Evolutionary conservation across 2,329 filamentous ascomycete genomes (phyloP).

Genomic region (Diaporthe sp.): DNA sequence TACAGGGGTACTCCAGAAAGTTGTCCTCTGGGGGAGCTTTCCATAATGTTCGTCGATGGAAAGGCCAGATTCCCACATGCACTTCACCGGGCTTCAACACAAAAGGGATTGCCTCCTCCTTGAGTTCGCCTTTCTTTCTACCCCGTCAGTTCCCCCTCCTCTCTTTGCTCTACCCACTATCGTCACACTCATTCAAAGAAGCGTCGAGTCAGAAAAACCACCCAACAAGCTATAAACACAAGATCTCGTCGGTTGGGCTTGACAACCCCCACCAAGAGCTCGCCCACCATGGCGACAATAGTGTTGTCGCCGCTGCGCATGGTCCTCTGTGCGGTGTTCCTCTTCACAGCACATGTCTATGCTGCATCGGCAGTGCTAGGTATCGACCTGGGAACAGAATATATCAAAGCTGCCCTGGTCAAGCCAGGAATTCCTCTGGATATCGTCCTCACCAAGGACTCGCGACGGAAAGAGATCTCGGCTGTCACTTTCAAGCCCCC

Average conservation of each 20-base stretch:
- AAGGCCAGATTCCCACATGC: constrained; percentile 41
- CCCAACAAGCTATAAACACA: constrained; percentile 8
- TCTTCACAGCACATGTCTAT: constrained; percentile 63
- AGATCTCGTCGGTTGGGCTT: constrained; percentile 12
- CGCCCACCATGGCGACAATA: constrained; percentile 55
- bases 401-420: constrained; percentile 95
- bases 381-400: constrained; percentile 94
- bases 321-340: constrained; percentile 55
- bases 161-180: background rate
- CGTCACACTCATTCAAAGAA: constrained; percentile 7
- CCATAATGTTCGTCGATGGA: constrained; percentile 14
- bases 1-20: constrained; percentile 39
- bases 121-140: background rate
- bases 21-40: constrained; percentile 39
- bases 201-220: constrained; percentile 11
- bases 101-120: constrained; percentile 15
- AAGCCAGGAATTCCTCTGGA: constrained; percentile 98
- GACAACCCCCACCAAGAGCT: constrained; percentile 36
- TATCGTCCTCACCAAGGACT: constrained; percentile 98
- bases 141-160: background rate
- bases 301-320: constrained; percentile 52
- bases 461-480: constrained; percentile 92
- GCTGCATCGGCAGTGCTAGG: constrained; percentile 84
- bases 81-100: constrained; percentile 2
- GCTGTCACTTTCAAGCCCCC: constrained; percentile 94